phyloP scores from a whole-genome alignment of 257 asterid genomes.

The Capsicum chinense region DNA sequence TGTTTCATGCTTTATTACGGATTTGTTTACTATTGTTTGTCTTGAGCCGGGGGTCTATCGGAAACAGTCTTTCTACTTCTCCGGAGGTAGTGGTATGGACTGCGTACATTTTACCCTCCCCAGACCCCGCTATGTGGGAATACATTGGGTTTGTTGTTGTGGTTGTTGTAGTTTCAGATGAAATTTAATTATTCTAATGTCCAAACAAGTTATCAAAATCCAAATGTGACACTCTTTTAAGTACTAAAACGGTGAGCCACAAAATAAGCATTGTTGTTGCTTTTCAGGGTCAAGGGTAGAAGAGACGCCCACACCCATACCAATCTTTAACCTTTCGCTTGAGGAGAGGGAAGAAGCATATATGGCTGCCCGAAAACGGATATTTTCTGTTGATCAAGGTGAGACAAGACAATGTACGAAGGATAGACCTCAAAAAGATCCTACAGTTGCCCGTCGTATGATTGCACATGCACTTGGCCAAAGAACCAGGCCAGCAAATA shows the following conservation, averaged over 20 bases:
- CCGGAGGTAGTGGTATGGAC: no score
- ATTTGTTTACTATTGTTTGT: no score
- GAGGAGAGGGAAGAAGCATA: constrained; percentile 80
- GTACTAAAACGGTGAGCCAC: not conserved
- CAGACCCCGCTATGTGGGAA: no score
- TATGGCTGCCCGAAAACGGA: constrained; percentile 73
- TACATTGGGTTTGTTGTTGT: no score
- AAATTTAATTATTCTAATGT: not conserved
- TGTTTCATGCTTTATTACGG: no score
- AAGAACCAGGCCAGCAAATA: constrained; percentile 46
- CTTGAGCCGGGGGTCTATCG: no score
- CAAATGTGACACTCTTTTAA: not conserved
- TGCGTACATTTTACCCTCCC: no score
- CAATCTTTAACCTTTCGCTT: constrained; percentile 51
- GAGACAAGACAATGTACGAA: constrained; percentile 44
- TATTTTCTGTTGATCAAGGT: constrained; percentile 55
- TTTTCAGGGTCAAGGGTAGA: constrained; percentile 21
- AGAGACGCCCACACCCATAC: constrained; percentile 28
- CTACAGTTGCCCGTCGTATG: constrained; percentile 91
- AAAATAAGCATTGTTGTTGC: constrained; percentile 25
- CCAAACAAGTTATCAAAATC: not conserved
- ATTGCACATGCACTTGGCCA: constrained; percentile 93
- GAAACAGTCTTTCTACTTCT: no score
- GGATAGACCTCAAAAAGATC: constrained; percentile 77
- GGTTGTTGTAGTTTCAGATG: not conserved